Evolutionary conservation across 768 basidiomycete species (phyloP).

Genomic region (Hygrocybe coccinea): DNA sequence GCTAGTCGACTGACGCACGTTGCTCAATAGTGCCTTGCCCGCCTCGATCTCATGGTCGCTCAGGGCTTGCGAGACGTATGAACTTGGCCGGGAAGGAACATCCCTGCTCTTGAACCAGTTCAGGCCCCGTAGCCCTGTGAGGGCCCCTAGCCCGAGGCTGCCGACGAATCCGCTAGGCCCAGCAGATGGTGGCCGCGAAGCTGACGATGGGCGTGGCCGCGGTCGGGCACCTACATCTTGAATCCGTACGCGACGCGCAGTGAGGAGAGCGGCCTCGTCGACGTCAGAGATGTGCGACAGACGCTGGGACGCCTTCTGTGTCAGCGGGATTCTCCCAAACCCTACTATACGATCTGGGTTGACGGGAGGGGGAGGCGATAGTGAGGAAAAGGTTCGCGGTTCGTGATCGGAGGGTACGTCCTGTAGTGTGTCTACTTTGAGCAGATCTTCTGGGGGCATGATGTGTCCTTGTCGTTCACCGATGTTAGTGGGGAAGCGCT

Average conservation of each 20-base stretch:
- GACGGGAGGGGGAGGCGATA: slow-evolving; percentile 33
- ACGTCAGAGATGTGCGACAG: slow-evolving; percentile 32
- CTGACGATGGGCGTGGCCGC: slow-evolving; percentile 20
- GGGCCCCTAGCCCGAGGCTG: slow-evolving; percentile 4
- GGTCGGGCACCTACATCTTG: slow-evolving; percentile 26
- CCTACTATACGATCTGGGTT: slow-evolving; percentile 24
- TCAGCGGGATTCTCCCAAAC: slow-evolving; percentile 4
- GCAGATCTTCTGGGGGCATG: slow-evolving; percentile 36
- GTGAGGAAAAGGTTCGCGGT: slow-evolving; percentile 23
- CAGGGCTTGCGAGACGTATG: slow-evolving; percentile 16
- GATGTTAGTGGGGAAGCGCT: slow-evolving; percentile 28
- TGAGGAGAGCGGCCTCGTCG: slow-evolving; percentile 46
- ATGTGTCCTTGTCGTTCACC: slow-evolving; percentile 25
- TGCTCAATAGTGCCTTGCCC: slow-evolving; percentile 35
- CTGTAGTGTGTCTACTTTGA: slow-evolving; percentile 25
- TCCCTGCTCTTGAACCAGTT: slow-evolving; percentile 55
- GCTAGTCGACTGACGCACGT: slow-evolving; percentile 22
- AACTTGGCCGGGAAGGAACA: slow-evolving; percentile 18
- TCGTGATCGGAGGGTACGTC: slow-evolving; percentile 26
- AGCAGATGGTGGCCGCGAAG: background rate
- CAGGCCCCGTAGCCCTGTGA: slow-evolving; percentile 45
- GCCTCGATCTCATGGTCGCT: slow-evolving; percentile 46
- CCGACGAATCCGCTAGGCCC: background rate
- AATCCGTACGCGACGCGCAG: slow-evolving; percentile 47
- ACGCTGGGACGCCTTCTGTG: slow-evolving; percentile 15